Conservation (phyloP, 1,284 basidiomycete genomes). For the Ganoderma meredithae region DNA sequence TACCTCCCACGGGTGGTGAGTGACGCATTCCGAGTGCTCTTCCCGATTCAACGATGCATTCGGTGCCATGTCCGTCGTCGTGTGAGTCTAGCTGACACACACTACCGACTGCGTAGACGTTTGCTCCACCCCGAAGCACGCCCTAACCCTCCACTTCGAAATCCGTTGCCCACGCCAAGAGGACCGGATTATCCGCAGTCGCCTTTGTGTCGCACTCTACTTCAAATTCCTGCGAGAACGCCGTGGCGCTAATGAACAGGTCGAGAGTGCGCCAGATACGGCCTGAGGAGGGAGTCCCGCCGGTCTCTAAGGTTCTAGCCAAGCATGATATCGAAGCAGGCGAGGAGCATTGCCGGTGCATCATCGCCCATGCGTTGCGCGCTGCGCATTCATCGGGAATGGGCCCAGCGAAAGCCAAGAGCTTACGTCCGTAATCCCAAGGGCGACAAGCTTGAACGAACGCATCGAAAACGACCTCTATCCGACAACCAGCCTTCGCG, state of each 20-base stretch:
- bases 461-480: not conserved
- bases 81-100: not conserved
- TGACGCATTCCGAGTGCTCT: not conserved
- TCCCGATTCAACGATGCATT: not conserved
- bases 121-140: not conserved
- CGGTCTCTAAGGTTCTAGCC: constrained; percentile 3
- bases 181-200: not conserved
- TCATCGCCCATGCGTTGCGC: not conserved
- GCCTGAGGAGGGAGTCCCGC: not conserved
- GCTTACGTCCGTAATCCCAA: not conserved
- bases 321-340: constrained; percentile 5
- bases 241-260: not conserved
- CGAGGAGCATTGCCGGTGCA: not conserved
- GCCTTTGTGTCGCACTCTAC: not conserved
- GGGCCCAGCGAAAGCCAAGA: constrained; percentile 10
- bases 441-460: not conserved
- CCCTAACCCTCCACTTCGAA: not conserved
- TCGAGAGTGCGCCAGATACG: not conserved
- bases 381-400: constrained; percentile 4
- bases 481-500: constrained; percentile 3
- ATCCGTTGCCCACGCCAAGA: constrained; percentile 1
- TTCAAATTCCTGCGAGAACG: not conserved
- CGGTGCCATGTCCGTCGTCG: not conserved
- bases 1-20: not conserved
- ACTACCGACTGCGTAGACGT: not conserved